Evolutionary conservation across 2,329 filamentous ascomycete species (phyloP).

Genomic region (Sporothrix brunneoviolacea): DNA sequence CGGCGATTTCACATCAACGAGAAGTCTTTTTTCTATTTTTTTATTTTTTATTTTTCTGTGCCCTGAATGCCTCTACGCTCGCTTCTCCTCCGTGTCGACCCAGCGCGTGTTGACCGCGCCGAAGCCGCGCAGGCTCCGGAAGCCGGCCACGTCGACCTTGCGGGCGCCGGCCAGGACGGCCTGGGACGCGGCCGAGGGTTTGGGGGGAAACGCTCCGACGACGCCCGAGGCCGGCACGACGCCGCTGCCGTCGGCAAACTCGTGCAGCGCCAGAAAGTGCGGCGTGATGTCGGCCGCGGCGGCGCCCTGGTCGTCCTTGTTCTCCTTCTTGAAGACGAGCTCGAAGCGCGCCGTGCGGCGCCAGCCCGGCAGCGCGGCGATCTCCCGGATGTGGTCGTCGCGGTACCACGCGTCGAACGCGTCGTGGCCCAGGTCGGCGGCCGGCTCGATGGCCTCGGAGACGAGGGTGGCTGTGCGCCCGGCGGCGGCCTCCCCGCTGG

Average conservation of each 20-base stretch:
- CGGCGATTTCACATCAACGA: too few relatives aligned
- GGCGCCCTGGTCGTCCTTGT: not conserved
- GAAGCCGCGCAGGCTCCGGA: conserved; percentile 5
- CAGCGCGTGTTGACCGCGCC: conserved; percentile 3
- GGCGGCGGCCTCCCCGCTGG: not conserved
- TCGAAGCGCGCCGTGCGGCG: conserved; percentile 12
- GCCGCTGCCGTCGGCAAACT: conserved; percentile 4
- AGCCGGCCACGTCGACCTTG: conserved; percentile 5
- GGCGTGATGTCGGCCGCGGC: not conserved
- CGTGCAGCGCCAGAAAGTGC: conserved; percentile 7
- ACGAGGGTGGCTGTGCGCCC: conserved; percentile 1
- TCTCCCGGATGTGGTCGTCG: not conserved
- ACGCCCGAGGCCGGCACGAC: not conserved
- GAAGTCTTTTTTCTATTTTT: not conserved
- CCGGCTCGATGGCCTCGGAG: conserved; percentile 8
- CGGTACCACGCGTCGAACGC: conserved; percentile 9
- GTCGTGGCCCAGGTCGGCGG: not conserved
- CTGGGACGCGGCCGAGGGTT: not conserved
- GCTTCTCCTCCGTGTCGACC: conserved; percentile 11
- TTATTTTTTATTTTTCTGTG: not conserved
- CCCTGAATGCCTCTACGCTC: too few relatives aligned
- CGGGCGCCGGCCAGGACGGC: conserved; percentile 2
- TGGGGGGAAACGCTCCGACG: not conserved
- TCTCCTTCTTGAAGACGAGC: conserved; percentile 8
- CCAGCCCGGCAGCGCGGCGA: not conserved